These are phyloP conservation scores for Malania oleifera DNA, from an alignment of 164 flowering plant genomes.

Conservation along the genomic window DNA sequence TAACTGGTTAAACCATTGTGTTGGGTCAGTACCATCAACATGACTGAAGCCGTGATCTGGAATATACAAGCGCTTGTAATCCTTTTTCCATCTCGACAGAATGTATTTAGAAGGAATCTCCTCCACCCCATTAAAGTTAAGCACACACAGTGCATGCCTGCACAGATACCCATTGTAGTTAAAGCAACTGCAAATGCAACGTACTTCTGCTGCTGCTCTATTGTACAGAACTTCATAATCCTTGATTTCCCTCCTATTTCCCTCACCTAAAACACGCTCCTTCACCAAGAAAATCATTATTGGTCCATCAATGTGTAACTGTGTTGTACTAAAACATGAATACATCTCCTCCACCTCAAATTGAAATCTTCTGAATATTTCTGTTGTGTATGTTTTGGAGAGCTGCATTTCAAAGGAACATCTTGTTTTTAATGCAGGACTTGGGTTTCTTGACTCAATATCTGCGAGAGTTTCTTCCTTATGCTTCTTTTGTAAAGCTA, in stretches of 20 bases:
- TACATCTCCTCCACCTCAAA: neutral
- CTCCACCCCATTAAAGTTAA: constrained; percentile 44
- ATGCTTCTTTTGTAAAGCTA: constrained; percentile 1
- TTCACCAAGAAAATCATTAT: constrained; percentile 37
- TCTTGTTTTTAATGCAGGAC: neutral
- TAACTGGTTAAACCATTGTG: constrained; percentile 35
- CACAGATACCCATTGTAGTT: constrained; percentile 41
- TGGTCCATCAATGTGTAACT: constrained; percentile 39
- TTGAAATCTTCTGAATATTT: neutral
- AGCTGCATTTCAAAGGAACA: neutral
- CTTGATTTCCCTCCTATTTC: constrained; percentile 32
- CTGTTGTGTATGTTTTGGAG: neutral
- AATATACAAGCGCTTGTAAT: constrained; percentile 29
- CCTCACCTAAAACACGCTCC: constrained; percentile 37
- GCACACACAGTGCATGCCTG: constrained; percentile 39
- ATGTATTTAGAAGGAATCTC: constrained; percentile 36
- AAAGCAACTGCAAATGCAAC: constrained; percentile 44
- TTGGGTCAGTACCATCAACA: constrained; percentile 17
- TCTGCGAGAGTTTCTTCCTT: neutral
- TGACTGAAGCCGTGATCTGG: constrained; percentile 19
- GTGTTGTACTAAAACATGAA: constrained; percentile 31
- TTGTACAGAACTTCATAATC: constrained; percentile 44
- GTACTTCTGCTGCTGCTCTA: constrained; percentile 33
- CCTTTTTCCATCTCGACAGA: constrained; percentile 39
- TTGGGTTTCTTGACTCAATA: neutral